Evolutionary conservation across 1,284 basidiomycete genomes (phyloP).

Genomic region (Meira miltonrushii): DNA sequence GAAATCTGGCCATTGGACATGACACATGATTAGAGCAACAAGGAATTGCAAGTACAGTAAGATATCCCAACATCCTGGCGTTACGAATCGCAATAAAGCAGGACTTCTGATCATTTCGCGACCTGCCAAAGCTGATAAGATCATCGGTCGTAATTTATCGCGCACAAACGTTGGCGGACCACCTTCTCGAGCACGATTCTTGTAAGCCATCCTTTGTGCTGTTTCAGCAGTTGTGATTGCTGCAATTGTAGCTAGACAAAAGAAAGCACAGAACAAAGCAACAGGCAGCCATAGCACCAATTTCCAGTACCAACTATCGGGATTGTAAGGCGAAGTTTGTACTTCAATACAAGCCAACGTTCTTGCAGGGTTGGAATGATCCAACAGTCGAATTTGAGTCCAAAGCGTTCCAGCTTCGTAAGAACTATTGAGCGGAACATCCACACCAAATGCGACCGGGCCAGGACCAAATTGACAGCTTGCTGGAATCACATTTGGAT

Average conservation of each 20-base stretch:
- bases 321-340: slow-evolving; percentile 68
- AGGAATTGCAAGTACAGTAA: slow-evolving; percentile 81
- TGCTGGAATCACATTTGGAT: slow-evolving; percentile 25
- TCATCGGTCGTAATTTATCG: slow-evolving; percentile 35
- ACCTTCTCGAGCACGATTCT: slow-evolving; percentile 41
- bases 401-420: slow-evolving; percentile 76
- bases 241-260: slow-evolving; percentile 71
- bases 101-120: slow-evolving; percentile 78
- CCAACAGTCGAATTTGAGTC: slow-evolving; percentile 79
- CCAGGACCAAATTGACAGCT: slow-evolving; percentile 56
- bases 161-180: slow-evolving; percentile 32
- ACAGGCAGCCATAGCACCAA: slow-evolving; percentile 79
- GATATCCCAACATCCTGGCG: slow-evolving; percentile 85
- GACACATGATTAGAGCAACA: slow-evolving; percentile 75
- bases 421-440: slow-evolving; percentile 64
- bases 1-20: slow-evolving; percentile 88
- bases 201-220: slow-evolving; percentile 26
- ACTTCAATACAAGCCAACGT: slow-evolving; percentile 80
- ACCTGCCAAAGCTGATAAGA: slow-evolving; percentile 82
- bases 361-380: slow-evolving; percentile 63
- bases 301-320: slow-evolving; percentile 64
- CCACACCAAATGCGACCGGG: slow-evolving; percentile 72
- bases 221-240: slow-evolving; percentile 55
- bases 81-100: slow-evolving; percentile 82
- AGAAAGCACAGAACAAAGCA: slow-evolving; percentile 71